Percentiles rank a stretch among this genome's conserved stretches.
phyloP scores from a whole-genome alignment of 2,329 filamentous ascomycete species.

The Metarhizium robertsii region DNA sequence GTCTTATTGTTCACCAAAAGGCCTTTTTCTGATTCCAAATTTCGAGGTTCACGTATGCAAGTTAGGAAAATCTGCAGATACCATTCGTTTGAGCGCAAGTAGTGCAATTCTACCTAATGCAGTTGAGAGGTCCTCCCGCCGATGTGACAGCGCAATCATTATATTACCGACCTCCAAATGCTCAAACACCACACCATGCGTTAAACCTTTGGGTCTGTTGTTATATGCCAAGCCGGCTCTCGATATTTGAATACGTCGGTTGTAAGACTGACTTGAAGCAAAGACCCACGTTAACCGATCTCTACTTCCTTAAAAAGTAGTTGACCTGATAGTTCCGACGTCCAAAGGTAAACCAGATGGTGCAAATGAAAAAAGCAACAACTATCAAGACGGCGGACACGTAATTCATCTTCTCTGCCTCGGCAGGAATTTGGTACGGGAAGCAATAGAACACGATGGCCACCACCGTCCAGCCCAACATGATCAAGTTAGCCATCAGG shows the following conservation, averaged over 20 bases:
- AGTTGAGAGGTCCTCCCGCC: too few species aligned
- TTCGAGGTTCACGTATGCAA: too few species aligned
- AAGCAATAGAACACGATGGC: conserved; percentile 19
- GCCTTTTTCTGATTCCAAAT: neutral
- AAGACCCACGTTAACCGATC: neutral
- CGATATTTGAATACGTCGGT: too few species aligned
- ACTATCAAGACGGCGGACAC: neutral
- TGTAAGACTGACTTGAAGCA: neutral
- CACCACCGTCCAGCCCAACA: conserved; percentile 15
- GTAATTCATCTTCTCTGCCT: conserved; percentile 16
- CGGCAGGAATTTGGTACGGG: conserved; percentile 13
- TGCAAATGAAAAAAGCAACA: neutral
- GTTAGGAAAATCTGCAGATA: too few species aligned
- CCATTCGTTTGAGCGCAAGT: too few species aligned
- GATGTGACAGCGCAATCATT: too few species aligned
- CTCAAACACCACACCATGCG: too few species aligned
- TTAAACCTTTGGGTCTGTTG: too few species aligned
- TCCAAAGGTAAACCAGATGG: neutral
- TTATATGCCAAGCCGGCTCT: too few species aligned
- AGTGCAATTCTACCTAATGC: too few species aligned
- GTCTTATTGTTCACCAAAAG: neutral
- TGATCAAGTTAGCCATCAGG: conserved; percentile 13
- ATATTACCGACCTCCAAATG: too few species aligned
- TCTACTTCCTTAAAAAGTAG: neutral
- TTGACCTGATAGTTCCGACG: neutral